Conservation (phyloP, 2,329 filamentous ascomycete genomes). For the Coniochaeta prunicola region DNA sequence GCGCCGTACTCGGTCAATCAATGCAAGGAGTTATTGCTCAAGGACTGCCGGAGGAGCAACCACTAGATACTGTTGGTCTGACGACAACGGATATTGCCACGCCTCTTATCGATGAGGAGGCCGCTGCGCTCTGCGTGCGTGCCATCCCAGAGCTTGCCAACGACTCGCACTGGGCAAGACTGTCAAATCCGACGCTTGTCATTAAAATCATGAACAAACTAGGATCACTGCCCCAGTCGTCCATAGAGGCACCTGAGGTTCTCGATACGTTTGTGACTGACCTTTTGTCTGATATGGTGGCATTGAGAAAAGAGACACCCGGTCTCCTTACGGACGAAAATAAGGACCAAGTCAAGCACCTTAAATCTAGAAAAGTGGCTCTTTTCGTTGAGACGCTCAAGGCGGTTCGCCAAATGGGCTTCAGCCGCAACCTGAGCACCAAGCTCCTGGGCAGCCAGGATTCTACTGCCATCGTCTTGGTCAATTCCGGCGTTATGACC, state of each 20-base stretch:
- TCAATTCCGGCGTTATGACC: conserved; percentile 41
- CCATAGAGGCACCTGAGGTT: conserved; percentile 49
- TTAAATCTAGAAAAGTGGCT: conserved; percentile 85
- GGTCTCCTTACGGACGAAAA: conserved; percentile 78
- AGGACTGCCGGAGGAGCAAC: conserved; percentile 47
- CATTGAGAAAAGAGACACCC: conserved; percentile 80
- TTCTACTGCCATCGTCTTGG: conserved; percentile 62
- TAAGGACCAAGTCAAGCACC: conserved; percentile 73
- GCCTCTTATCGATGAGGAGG: conserved; percentile 23
- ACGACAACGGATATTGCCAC: conserved; percentile 9
- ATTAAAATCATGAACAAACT: conserved; percentile 67
- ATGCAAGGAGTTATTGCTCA: conserved; percentile 57
- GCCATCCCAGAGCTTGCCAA: conserved; percentile 28
- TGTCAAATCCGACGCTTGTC: conserved; percentile 64
- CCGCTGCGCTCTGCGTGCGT: conserved; percentile 23
- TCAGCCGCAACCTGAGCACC: conserved; percentile 73
- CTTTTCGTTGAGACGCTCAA: conserved; percentile 85
- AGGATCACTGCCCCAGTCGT: conserved; percentile 41
- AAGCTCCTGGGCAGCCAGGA: conserved; percentile 67
- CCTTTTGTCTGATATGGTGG: conserved; percentile 58
- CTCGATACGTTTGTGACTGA: conserved; percentile 63
- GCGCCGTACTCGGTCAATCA: conserved; percentile 68
- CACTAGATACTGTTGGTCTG: conserved; percentile 8
- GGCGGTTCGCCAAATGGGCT: conserved; percentile 78
- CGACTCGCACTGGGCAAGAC: conserved; percentile 45